A percentile compares a stretch with the other conserved stretches of the same genome.
phyloP scores from a whole-genome alignment of 2,329 filamentous ascomycete genomes.

The Aspergillus proliferans region DNA sequence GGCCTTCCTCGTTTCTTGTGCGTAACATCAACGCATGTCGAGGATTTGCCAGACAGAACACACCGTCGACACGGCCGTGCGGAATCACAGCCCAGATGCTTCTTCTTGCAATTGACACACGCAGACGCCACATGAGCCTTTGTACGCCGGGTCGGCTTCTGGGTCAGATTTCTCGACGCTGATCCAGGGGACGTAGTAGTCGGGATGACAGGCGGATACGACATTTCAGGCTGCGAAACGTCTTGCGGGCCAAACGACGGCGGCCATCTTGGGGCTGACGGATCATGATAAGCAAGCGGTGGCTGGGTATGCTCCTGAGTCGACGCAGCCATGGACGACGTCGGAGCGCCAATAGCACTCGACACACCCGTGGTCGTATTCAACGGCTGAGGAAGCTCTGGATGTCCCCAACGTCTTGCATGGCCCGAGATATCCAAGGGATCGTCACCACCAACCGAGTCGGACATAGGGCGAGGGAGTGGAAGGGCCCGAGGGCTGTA shows the following conservation, averaged over 20 bases:
- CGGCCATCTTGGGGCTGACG: conserved; percentile 14
- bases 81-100: conserved; percentile 42
- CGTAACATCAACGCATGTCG: conserved; percentile 40
- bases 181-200: conserved; percentile 13
- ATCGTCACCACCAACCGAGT: conserved; percentile 32
- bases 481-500: conserved; percentile 35
- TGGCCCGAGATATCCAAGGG: conserved; percentile 33
- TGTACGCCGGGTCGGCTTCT: conserved; percentile 38
- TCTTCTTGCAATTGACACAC: conserved; percentile 45
- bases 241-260: conserved; percentile 15
- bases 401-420: conserved; percentile 25
- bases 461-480: conserved; percentile 40
- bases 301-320: conserved; percentile 13
- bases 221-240: conserved; percentile 12
- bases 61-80: conserved; percentile 42
- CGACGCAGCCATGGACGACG: not conserved
- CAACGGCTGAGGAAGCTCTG: conserved; percentile 19
- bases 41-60: conserved; percentile 41
- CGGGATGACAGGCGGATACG: conserved; percentile 22
- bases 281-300: conserved; percentile 13
- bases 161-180: conserved; percentile 21
- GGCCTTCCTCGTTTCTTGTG: conserved; percentile 44
- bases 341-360: not conserved
- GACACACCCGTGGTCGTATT: conserved; percentile 11
- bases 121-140: conserved; percentile 45